Evolutionary conservation across 2,329 filamentous ascomycete genomes (phyloP), one percentile per base, ranked within the genome.

Genomic region (Diaporthe batatas): DNA sequence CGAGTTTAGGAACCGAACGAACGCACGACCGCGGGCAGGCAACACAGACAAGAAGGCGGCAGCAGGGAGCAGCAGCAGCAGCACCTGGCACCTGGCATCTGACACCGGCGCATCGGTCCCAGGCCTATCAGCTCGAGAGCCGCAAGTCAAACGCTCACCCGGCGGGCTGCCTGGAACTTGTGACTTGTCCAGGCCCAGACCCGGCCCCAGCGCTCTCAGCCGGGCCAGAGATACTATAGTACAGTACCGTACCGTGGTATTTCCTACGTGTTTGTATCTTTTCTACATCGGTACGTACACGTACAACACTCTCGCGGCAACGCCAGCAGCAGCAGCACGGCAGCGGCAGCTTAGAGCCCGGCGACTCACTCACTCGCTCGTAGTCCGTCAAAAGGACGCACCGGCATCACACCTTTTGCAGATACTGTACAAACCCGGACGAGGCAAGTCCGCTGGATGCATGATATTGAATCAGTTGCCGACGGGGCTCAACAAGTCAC

Each of bases 71-170:
- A 29, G 49, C 36, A 29, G 49, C 36, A 25, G 23, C 59, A 32
- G 62, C 42, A 42, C 36, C 47, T 59, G 57, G 62, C 42, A 42
- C 36, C 47, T 59, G 57, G 57, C 71, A 72, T 70, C 71, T 72
- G 71, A 72, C 71, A 72, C 71, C 55, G 57, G 57, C 49, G 42
- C 39, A 44, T 59, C 71, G 71, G 65, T 47, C 39, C 36, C 55
- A 59, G 57, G 58, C 71, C 71, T 72, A 72, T 72, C 65, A 72
- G 65, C 71, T 69, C 47, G 14, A 64, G 65, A 62, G 44, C 65
- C 55, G 57, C 65, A 51, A 53, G 44, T 64, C 49, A 49, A 49
- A 23, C 49, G 51, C 44, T 32, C 49, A 42, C 44, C 44, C 36
- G 36, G 36, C 36, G 34, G 55, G 42, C 21, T 51, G 42, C 54